phyloP scores from a whole-genome alignment of 805 yeast species.

The Starmerella geochares region DNA sequence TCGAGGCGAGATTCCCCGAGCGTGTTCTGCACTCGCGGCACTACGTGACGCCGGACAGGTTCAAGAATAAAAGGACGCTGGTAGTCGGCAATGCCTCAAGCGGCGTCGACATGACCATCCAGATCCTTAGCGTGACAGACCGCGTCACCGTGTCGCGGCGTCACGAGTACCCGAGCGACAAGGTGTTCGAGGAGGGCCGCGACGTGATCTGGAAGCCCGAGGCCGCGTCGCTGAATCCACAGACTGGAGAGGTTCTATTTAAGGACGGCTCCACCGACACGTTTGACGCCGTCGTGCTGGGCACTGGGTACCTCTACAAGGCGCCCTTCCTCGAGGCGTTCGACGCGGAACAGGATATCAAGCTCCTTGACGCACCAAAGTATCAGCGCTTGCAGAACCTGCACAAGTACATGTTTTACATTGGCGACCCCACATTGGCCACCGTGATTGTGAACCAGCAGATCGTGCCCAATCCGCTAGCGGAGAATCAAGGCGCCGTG shows the following conservation, averaged over 20 bases:
- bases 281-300: slow-evolving; percentile 53
- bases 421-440: slow-evolving; percentile 53
- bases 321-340: slow-evolving; percentile 47
- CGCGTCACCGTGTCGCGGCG: slow-evolving; percentile 43
- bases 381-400: slow-evolving; percentile 43
- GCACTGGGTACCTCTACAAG: slow-evolving; percentile 64
- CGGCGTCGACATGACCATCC: slow-evolving; percentile 63
- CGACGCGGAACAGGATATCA: slow-evolving; percentile 11
- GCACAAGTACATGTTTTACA: slow-evolving; percentile 51
- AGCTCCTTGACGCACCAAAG: slow-evolving; percentile 27
- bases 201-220: slow-evolving; percentile 35
- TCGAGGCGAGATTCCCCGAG: slow-evolving; percentile 27
- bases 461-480: slow-evolving; percentile 30
- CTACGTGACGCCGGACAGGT: slow-evolving; percentile 42
- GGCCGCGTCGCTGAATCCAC: slow-evolving; percentile 32
- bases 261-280: slow-evolving; percentile 39
- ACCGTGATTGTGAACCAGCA: slow-evolving; percentile 42
- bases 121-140: slow-evolving; percentile 40
- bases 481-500: slow-evolving; percentile 53
- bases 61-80: slow-evolving; percentile 39
- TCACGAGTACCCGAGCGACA: slow-evolving; percentile 34
- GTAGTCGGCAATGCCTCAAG: slow-evolving; percentile 72
- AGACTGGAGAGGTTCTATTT: slow-evolving; percentile 37
- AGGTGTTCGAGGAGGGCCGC: slow-evolving; percentile 29
- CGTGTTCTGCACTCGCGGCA: slow-evolving; percentile 46